A percentile compares a stretch with the other conserved stretches of the same genome.
Evolutionary conservation across 768 basidiomycete genomes (phyloP).

Genomic region (Leccinellum rugosiceps): DNA sequence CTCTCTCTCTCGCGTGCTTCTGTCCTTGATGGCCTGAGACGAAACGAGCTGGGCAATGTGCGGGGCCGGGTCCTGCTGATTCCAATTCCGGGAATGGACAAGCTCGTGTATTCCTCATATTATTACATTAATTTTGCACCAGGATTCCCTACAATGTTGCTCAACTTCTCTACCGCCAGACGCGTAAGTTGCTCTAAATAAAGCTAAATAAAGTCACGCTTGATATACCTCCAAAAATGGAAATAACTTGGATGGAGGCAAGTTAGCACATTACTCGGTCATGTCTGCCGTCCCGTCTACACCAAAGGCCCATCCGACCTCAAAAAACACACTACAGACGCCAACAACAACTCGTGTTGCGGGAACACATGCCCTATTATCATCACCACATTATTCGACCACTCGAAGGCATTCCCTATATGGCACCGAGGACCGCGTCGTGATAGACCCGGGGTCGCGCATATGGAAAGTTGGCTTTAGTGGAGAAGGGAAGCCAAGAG

Average conservation of each 20-base stretch:
- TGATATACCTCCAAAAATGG: neutral
- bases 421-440: conserved; percentile 92
- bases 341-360: conserved; percentile 55
- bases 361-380: conserved; percentile 48
- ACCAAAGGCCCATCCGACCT: conserved; percentile 23
- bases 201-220: no score
- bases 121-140: no score
- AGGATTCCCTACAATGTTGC: neutral
- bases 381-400: conserved; percentile 82
- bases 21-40: no score
- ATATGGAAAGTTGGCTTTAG: conserved; percentile 99
- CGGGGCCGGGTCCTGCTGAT: no score
- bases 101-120: neutral
- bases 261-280: neutral
- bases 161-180: neutral
- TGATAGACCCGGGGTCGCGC: conserved; percentile 91
- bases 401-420: conserved; percentile 91
- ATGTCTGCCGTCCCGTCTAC: conserved; percentile 38
- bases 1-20: no score
- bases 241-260: neutral
- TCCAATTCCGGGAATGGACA: neutral
- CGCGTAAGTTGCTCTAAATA: no score
- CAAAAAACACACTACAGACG: conserved; percentile 40
- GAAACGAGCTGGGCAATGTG: no score
- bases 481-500: conserved; percentile 87